These are phyloP conservation scores for Chamaecyparis obtusa DNA, from an alignment of 75 land plant species.

Conservation along the genomic window DNA sequence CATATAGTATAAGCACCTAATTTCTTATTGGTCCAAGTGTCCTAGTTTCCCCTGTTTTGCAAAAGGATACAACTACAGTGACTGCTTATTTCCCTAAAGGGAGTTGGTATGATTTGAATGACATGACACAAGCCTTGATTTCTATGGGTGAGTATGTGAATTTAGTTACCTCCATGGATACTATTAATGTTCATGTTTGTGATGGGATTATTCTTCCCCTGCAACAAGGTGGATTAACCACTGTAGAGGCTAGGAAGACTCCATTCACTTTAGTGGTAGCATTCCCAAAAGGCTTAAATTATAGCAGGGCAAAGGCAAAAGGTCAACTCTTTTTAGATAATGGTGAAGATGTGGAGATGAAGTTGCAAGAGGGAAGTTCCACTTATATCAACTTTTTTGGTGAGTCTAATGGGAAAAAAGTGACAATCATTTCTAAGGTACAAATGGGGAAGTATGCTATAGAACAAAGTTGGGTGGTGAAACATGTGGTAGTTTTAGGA, in stretches of 20 bases:
- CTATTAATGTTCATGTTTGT: slow-evolving; percentile 62
- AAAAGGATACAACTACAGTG: slow-evolving; percentile 28
- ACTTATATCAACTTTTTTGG: slow-evolving; percentile 50
- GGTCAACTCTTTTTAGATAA: slow-evolving; percentile 78
- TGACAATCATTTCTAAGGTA: slow-evolving; percentile 47
- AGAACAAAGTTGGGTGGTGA: slow-evolving; percentile 31
- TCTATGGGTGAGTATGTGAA: slow-evolving; percentile 23
- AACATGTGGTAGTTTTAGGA: slow-evolving; percentile 61
- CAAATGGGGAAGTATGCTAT: slow-evolving; percentile 53
- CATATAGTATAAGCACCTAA: slow-evolving; percentile 19
- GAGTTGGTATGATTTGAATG: slow-evolving; percentile 63
- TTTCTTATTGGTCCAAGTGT: slow-evolving; percentile 45
- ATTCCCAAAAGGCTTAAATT: slow-evolving; percentile 2
- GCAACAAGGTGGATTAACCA: slow-evolving; percentile 57
- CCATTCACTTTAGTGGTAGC: slow-evolving; percentile 54
- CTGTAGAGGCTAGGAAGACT: slow-evolving; percentile 52
- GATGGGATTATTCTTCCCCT: slow-evolving; percentile 58
- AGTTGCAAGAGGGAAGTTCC: slow-evolving; percentile 42
- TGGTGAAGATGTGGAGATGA: slow-evolving; percentile 72
- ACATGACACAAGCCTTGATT: slow-evolving; percentile 26
- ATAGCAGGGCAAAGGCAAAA: slow-evolving; percentile 14
- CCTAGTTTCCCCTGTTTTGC: slow-evolving; percentile 68
- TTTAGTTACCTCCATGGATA: slow-evolving; percentile 54
- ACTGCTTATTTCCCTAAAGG: slow-evolving; percentile 61
- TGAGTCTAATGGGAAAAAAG: slow-evolving; percentile 10